Evolutionary conservation across 106 monocot species (phyloP).

Genomic region (Allium fistulosum): DNA sequence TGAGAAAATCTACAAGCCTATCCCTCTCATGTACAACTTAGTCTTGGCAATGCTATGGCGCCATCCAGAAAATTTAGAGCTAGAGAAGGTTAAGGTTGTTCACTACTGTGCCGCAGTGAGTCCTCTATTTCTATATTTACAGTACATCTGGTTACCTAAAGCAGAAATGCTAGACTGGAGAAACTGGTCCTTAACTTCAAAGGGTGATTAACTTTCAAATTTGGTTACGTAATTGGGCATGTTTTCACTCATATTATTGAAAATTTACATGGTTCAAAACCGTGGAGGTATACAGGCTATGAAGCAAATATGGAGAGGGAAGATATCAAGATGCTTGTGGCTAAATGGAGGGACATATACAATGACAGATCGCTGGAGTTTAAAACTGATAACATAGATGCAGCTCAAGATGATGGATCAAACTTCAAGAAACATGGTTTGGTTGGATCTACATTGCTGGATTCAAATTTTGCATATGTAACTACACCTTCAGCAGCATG

Average conservation of each 20-base stretch:
- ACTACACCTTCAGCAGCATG: conserved; percentile 14
- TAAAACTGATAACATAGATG: conserved; percentile 11
- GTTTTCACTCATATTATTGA: background rate
- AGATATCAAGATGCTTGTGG: conserved; percentile 61
- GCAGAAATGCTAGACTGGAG: no score
- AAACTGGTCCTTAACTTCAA: no score
- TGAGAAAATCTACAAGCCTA: conserved; percentile 51
- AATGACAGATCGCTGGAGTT: conserved; percentile 40
- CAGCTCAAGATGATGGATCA: conserved; percentile 3
- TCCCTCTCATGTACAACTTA: conserved; percentile 56
- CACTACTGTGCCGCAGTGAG: conserved; percentile 74
- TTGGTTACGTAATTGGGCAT: background rate
- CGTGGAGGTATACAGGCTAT: conserved; percentile 71
- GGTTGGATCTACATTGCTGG: conserved; percentile 11
- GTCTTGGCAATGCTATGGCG: conserved; percentile 84
- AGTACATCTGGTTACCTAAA: background rate
- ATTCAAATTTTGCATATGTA: conserved; percentile 19
- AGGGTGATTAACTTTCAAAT: background rate
- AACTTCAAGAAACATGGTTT: conserved; percentile 6
- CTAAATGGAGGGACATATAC: conserved; percentile 72
- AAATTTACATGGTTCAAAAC: conserved; percentile 57
- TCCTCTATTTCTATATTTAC: background rate
- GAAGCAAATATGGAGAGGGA: conserved; percentile 68
- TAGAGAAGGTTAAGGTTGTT: conserved; percentile 65
- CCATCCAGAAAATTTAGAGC: conserved; percentile 58